Evolutionary conservation across 1,284 basidiomycete genomes (phyloP).

Genomic region (Ustilago crameri): DNA sequence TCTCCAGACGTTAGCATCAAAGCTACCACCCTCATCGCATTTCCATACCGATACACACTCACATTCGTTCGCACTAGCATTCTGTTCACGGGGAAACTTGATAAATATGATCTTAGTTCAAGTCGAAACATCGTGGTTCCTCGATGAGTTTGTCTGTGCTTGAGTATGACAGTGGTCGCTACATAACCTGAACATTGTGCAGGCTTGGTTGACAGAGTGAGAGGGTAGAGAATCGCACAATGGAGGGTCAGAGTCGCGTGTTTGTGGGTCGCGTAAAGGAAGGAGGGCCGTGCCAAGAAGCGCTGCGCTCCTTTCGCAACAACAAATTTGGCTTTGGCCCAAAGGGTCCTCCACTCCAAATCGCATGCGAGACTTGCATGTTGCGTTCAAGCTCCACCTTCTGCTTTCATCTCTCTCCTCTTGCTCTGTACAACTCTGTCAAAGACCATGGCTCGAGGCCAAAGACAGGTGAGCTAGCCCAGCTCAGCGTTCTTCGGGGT

Average conservation of each 20-base stretch:
- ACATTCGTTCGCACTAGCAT: slow-evolving; percentile 2
- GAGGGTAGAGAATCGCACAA: no score
- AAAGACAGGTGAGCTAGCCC: no score
- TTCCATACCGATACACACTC: not conserved
- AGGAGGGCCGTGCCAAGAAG: no score
- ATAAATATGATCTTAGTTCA: not conserved
- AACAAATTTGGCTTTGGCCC: not conserved
- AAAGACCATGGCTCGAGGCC: no score
- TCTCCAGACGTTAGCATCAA: no score
- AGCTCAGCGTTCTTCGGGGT: no score
- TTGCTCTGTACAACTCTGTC: no score
- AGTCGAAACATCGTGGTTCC: not conserved
- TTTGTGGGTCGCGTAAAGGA: slow-evolving; percentile 1
- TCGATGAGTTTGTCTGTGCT: not conserved
- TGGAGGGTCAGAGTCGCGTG: not conserved
- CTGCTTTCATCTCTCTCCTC: not conserved
- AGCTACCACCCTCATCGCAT: not conserved
- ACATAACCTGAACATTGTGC: not conserved
- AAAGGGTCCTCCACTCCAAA: not conserved
- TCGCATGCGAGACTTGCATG: not conserved
- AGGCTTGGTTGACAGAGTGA: no score
- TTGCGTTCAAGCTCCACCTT: not conserved
- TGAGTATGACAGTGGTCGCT: not conserved
- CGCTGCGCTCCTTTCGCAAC: not conserved
- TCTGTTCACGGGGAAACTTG: not conserved